Conservation (phyloP, 352 stramenopile genomes). For the Phytophthora fragariae region DNA sequence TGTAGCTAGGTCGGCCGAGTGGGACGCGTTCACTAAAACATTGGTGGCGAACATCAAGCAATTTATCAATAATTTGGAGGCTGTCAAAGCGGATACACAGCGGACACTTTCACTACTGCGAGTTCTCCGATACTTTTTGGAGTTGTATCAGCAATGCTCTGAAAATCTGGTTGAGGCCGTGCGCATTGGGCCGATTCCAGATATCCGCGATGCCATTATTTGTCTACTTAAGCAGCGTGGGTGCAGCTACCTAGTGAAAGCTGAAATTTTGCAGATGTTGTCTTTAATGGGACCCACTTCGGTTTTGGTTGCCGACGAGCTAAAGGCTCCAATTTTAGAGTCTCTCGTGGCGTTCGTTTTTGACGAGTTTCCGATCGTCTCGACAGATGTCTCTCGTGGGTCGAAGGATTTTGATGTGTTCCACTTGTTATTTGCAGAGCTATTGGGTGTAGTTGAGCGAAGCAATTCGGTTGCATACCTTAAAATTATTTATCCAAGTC, state of each 20-base stretch:
- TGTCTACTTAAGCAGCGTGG: constrained; percentile 46
- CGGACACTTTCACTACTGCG: constrained; percentile 52
- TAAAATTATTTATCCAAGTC: constrained; percentile 58
- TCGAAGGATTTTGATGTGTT: constrained; percentile 80
- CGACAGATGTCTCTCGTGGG: constrained; percentile 64
- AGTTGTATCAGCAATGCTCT: constrained; percentile 52
- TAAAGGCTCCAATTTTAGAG: constrained; percentile 34
- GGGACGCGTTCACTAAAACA: constrained; percentile 58
- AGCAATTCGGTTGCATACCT: constrained; percentile 57
- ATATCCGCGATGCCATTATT: constrained; percentile 48
- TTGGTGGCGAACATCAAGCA: constrained; percentile 52
- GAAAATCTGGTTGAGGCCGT: constrained; percentile 35
- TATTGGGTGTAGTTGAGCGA: constrained; percentile 66
- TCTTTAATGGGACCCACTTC: constrained; percentile 38
- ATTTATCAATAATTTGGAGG: constrained; percentile 46
- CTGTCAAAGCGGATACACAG: constrained; percentile 37
- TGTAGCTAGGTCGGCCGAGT: constrained; percentile 40
- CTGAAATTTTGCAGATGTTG: constrained; percentile 58
- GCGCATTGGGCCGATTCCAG: constrained; percentile 43
- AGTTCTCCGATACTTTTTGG: constrained; percentile 51
- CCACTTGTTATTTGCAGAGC: constrained; percentile 53
- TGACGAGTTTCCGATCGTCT: constrained; percentile 81
- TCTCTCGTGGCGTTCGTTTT: constrained; percentile 62
- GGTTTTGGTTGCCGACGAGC: constrained; percentile 6
- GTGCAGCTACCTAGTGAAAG: constrained; percentile 68